Evolutionary conservation across 768 basidiomycete species (phyloP), one percentile per base, ranked within the genome.

Genomic region (Kwoniella dendrophila): DNA sequence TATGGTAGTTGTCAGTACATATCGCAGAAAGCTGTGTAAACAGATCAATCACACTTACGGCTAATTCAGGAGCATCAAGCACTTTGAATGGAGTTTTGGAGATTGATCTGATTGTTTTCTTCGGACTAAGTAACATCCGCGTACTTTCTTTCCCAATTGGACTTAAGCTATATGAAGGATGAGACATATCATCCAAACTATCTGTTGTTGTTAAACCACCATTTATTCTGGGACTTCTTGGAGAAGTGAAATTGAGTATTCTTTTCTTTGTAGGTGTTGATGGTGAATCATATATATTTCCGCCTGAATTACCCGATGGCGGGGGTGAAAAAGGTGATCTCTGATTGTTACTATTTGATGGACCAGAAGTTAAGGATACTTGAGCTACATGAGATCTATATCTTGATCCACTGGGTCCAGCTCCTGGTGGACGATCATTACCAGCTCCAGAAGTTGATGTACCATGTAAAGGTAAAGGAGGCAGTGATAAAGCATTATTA

Each of bases 71-170:
- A 7, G 95, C 95, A 75, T 99, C 95, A 33, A 98, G 85, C 0
- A 97, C 95, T 60, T 96, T 87, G 81, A 95, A 98, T 1, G 95
- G 95, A 0, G 94, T 96, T 78, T 95, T 93, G 81, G 88, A 88
- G 1, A 97, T 89, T 60, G 83, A 87, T 44, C 95, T 86, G 6
- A 90, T 85, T 60, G 87, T 84, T 51, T 90, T 86, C 29, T 90
- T 84, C 0, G 94, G 92, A 56, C 88, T 90, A 65, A 93, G 86
- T 45, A 99, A 86, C 16, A 96, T 83, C 52, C 84, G 84, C 27
- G 90, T 86, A 67, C 87, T 90, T 70, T 89, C 88, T 43, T 88
- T 86, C 1, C 90, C 87, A 4, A 97, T 89, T 11, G 95, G 95
- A 51, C 87, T 89, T 81, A 92, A 86, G 11, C 90, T 90, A 77